phyloP scores from a whole-genome alignment of 768 basidiomycete species.

The Coprinopsis strossmayeri region DNA sequence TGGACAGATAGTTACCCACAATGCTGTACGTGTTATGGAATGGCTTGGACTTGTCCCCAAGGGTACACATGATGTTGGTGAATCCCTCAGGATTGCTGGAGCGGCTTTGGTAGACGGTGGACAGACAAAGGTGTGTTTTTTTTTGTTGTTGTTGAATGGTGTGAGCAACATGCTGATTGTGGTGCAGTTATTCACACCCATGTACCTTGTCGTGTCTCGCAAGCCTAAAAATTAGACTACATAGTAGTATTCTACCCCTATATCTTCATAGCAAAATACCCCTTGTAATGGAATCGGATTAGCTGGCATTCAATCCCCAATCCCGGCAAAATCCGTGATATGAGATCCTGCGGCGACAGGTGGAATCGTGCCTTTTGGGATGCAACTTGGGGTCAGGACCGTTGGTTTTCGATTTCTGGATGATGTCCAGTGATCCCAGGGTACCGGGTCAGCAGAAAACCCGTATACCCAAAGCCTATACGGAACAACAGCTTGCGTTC shows the following conservation, averaged over 20 bases:
- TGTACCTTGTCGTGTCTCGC: constrained; percentile 66
- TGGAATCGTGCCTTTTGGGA: not conserved
- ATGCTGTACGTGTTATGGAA: constrained; percentile 72
- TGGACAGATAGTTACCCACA: constrained; percentile 81
- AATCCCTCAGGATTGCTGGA: constrained; percentile 80
- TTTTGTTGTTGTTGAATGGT: not conserved
- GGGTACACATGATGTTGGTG: constrained; percentile 87
- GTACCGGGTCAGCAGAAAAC: constrained; percentile 41
- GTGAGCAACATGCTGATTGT: constrained; percentile 13
- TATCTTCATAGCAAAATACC: too few species aligned
- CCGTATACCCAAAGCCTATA: constrained; percentile 59
- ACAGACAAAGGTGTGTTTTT: constrained; percentile 61
- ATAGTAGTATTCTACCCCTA: not conserved
- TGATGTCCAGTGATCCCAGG: constrained; percentile 53
- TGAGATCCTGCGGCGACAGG: not conserved
- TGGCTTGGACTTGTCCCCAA: constrained; percentile 76
- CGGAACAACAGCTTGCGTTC: constrained; percentile 55
- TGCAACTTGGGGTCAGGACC: constrained; percentile 12
- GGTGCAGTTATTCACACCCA: constrained; percentile 76
- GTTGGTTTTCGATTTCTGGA: constrained; percentile 17
- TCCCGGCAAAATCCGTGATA: constrained; percentile 27
- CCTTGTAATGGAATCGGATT: too few species aligned
- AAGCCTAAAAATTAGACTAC: constrained; percentile 41
- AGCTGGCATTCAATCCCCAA: too few species aligned
- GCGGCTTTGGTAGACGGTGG: constrained; percentile 80